Evolutionary conservation across 2,329 filamentous ascomycete species (phyloP), one percentile per base, ranked within the genome.

Genomic region (Alternaria postmessia): DNA sequence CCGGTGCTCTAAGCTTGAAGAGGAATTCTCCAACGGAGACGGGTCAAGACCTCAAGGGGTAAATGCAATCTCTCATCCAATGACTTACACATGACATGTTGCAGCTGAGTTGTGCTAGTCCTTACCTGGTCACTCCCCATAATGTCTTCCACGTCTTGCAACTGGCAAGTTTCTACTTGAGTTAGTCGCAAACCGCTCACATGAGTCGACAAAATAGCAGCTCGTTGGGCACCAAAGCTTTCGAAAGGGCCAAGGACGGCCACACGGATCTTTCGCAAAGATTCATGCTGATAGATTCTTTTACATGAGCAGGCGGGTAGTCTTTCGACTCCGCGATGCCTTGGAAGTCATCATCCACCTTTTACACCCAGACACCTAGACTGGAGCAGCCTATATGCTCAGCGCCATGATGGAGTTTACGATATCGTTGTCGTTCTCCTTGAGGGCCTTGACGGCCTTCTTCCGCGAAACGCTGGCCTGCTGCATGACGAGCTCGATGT

Each of bases 341-440:
- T 61, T 56, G 49, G 54, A 58, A 64, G 54, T 44, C 65, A 59
- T 66, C 57, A 46, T 64, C 64, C 64, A 57, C 62, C 56, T 48
- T 59, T 60, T 51, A 55, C 49, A 61, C 36, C 34, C 41, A 52
- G 61, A 49, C 57, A 54, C 39, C 60, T 57, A 59, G 53, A 62
- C 57, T 47, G 16, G n/a, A 42, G 12, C 46, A 58, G 59, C 64
- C 70, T 78, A 85, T 84, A 85, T 84, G 77, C 83, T 85, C 66
- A 99, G 85, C 73, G 94, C 94, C 95, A 99, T 99, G 85, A 99
- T 99, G 75, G 95, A 97, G 88, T 99, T 99, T 86, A 99, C 95
- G 85, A 99, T 99, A 81, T 99, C 95, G 78, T 98, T 97, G 85
- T 98, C 94, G 80, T 99, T 99, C 86, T 98, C 95, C 86, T 93